Evolutionary conservation across 768 basidiomycete species (phyloP), one percentile per base, ranked within the genome.

Genomic region (Lyophyllum atratum): DNA sequence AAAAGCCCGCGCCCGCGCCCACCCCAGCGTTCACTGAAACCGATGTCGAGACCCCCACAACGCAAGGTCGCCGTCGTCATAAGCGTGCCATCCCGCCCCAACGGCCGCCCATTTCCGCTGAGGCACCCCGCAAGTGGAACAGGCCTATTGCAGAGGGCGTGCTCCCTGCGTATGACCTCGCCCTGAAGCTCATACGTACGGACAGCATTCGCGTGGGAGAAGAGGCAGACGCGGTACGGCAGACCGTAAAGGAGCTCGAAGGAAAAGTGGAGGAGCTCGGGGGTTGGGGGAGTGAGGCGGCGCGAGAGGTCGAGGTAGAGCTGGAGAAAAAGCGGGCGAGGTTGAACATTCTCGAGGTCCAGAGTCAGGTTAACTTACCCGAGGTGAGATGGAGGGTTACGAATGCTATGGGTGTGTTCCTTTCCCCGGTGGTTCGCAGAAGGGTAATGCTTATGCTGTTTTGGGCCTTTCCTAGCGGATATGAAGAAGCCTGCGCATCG

Each of bases 311-410:
- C 57, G 72, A 73, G 44, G 68, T 62, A 21, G 73, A 73, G 44
- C 62, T 86, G 61, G 76, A 80, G 58, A 56, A 67, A 31, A 63
- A 84, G 68, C 66, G 81, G 58, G 74, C 79, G 64, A 83, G 79
- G 68, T 65, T 86, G 44, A 65, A 76, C 19, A 80, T 89, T 55
- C 66, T 96, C 44, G 85, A 92, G 60, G 79, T 95, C 10, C 91
- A 93, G 73, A 87, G 89, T 55, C 80, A 88, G 68, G 75, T 92
- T 28, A 95, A 98, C 70, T 73, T 93, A n/a, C 95, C 95, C 0
- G 79, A 86, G 52, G 83, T 88, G 31, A 74, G 94, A 66, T 92
- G 92, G 89, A 82, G 78, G 60, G 89, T 91, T 59, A 76, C 79
- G 33, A 89, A 91, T 65, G 89, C 87, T n/a, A 81, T 87, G 80